Conservation (phyloP, 1,139 yeast genomes). For the Pichia sp. region DNA sequence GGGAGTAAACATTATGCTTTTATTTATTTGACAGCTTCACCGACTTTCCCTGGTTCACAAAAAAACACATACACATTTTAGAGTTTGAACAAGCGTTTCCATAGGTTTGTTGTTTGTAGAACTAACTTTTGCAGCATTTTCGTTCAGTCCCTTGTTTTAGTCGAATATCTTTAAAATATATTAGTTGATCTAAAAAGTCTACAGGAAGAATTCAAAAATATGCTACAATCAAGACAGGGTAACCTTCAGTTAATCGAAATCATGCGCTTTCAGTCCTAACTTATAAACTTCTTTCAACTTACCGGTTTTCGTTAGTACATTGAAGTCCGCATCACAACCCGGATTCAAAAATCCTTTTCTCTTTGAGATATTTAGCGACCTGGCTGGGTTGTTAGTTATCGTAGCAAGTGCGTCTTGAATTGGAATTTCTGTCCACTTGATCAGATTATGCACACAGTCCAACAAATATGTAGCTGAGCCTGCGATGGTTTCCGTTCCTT, state of each 20-base stretch:
- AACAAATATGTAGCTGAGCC: constrained; percentile 60
- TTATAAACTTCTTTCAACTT: constrained; percentile 49
- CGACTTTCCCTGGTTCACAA: no score
- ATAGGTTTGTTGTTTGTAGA: no score
- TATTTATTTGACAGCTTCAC: no score
- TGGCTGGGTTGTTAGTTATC: constrained; percentile 56
- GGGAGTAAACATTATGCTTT: no score
- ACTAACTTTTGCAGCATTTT: no score
- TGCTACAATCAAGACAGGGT: neutral
- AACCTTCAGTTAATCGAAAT: neutral
- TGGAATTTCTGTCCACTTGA: constrained; percentile 48
- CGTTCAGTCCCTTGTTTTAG: no score
- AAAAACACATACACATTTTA: no score
- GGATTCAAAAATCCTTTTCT: constrained; percentile 49
- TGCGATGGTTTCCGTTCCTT: constrained; percentile 59
- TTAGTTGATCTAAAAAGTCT: no score
- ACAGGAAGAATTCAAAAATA: no score
- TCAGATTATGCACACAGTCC: constrained; percentile 50
- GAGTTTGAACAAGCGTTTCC: no score
- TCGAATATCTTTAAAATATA: no score
- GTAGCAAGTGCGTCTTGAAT: constrained; percentile 54
- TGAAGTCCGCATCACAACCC: constrained; percentile 60
- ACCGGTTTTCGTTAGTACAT: constrained; percentile 46
- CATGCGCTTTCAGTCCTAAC: constrained; percentile 39
- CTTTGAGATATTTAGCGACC: constrained; percentile 42